Percentiles rank a stretch among this genome's conserved stretches.
Evolutionary conservation across 169 alveolate genomes (phyloP).

Genomic region (Eimeria sp.): DNA sequence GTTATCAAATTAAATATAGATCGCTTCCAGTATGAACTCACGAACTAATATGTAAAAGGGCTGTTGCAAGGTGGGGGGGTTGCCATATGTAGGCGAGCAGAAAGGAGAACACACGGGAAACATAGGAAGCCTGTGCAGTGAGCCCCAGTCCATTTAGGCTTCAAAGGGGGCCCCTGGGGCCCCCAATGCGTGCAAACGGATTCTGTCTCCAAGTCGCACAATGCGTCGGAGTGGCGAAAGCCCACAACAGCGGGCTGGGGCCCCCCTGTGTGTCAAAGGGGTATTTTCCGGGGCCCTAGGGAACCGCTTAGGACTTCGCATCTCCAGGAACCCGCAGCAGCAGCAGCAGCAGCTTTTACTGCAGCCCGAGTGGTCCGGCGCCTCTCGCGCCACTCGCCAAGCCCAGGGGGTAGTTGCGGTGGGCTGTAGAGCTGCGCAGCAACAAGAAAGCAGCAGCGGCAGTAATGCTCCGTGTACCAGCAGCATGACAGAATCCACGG

Average conservation of each 20-base stretch:
- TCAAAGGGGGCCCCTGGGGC: constrained; percentile 40
- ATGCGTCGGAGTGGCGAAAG: background rate
- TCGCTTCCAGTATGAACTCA: background rate
- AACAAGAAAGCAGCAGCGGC: background rate
- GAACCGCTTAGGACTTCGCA: background rate
- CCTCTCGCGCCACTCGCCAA: background rate
- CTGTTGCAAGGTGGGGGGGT: background rate
- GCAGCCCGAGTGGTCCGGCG: constrained; percentile 3
- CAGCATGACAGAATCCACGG: background rate
- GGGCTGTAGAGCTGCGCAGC: background rate
- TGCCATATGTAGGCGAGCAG: background rate
- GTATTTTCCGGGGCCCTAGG: constrained; percentile 8
- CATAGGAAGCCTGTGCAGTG: background rate
- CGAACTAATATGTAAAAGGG: background rate
- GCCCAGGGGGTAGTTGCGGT: background rate
- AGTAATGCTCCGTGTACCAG: background rate
- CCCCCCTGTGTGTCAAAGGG: constrained; percentile 10
- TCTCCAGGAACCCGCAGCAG: background rate
- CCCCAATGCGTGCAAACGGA: background rate
- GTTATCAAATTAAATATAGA: background rate
- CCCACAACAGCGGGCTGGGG: constrained; percentile 26
- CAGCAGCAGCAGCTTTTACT: too few species aligned
- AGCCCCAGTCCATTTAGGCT: background rate
- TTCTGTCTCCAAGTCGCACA: background rate
- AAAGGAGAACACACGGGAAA: background rate